Evolutionary conservation across 73 alveolate genomes (phyloP), one percentile per base, ranked within the genome.

Genomic region (Paramecium bursaria): DNA sequence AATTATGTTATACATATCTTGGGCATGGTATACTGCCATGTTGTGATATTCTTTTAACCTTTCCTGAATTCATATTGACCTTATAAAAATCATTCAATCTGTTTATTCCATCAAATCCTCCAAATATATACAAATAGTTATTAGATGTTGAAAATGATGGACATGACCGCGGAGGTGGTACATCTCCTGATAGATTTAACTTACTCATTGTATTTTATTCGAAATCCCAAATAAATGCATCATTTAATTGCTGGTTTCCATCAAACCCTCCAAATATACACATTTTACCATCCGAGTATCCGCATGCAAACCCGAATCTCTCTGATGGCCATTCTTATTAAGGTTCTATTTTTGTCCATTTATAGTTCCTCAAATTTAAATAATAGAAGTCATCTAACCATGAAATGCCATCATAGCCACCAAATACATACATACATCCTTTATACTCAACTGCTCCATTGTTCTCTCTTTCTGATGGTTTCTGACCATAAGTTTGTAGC

Each of bases 361-460:
- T 61, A 48, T 90, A 86, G 1, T 93, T 95, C 29, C 76, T 92
- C 50, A 96, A 94, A 79, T 96, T 93, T 75, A 91, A 93, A 50
- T 92, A 86, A 87, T 91, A 94, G 91, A 96, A 92, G 80, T 96
- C 99, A 85, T 95, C 94, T 67, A 92, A 75, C 92, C 98, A 96
- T 26, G 87, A 90, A 9, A 90, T 90, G 51, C 99, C 99, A 75
- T 96, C 99, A 74, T 95, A 96, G 52, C 99, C 99, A 17, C 97
- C 99, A 73, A 95, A 96, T 46, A 96, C 96, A 79, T 92, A 93
- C 94, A 96, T 75, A 29, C 92, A 80, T 76, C 92, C 95, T 46
- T 96, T 97, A 73, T 96, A 92, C 14, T 88, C 93, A 31, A 96
- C 98, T 10, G 99, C 98, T 15, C 97, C 89, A 79, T 79, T 79